phyloP scores from a whole-genome alignment of 176 grass and related monocot species.

The Raddia guianensis region DNA sequence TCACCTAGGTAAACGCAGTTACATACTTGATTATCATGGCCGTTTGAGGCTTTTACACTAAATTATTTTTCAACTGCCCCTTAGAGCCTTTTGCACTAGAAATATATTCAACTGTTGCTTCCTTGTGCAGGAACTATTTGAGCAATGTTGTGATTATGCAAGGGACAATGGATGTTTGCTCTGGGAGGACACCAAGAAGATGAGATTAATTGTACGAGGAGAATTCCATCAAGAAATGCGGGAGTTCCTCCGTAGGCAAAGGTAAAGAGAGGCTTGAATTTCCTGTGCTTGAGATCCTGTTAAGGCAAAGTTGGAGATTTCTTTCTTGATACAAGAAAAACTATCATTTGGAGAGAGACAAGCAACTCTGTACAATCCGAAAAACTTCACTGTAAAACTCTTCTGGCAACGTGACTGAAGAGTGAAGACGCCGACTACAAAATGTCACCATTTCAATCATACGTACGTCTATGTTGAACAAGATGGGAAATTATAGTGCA shows the following conservation, averaged over 20 bases:
- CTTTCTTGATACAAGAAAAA: background rate
- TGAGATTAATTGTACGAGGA: slow-evolving; percentile 68
- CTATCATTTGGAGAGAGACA: background rate
- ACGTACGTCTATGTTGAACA: no score
- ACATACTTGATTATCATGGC: background rate
- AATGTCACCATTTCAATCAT: background rate
- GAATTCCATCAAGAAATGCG: slow-evolving; percentile 82
- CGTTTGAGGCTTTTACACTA: background rate
- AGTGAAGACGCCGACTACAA: background rate
- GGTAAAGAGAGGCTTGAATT: slow-evolving; percentile 28
- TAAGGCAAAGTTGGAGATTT: background rate
- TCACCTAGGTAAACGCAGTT: background rate
- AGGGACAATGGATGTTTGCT: slow-evolving; percentile 75
- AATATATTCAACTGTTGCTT: background rate
- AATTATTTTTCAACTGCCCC: no score
- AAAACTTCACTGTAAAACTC: background rate
- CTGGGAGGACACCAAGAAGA: slow-evolving; percentile 70
- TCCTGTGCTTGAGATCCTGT: background rate
- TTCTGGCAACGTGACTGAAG: background rate
- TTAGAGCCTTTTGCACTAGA: background rate
- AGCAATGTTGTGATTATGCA: slow-evolving; percentile 74
- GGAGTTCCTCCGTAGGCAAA: slow-evolving; percentile 71
- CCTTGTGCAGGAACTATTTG: slow-evolving; percentile 75
- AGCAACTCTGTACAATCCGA: background rate
- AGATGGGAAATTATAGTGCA: background rate